Evolutionary conservation across 371 early-diverging fungal species (phyloP).

Genomic region (Rhizomucor pusillus): DNA sequence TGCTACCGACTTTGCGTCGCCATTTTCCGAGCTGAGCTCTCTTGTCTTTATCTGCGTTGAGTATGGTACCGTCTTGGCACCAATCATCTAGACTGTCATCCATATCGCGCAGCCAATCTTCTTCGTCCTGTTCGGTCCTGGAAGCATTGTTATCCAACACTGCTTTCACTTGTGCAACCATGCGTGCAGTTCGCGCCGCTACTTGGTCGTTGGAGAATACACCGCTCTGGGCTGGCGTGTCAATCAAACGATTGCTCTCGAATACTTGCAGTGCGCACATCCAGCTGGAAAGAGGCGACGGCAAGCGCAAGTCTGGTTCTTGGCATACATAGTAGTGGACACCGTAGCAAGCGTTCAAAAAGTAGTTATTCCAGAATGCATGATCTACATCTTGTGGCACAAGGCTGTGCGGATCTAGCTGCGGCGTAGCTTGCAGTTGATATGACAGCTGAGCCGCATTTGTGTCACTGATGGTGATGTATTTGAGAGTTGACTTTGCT

Average conservation of each 20-base stretch:
- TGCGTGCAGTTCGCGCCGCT: slow-evolving; percentile 29
- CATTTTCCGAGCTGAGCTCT: slow-evolving; percentile 42
- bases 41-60: slow-evolving; percentile 22
- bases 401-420: slow-evolving; percentile 26
- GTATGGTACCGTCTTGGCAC: slow-evolving; percentile 37
- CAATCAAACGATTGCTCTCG: slow-evolving; percentile 21
- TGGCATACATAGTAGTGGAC: slow-evolving; percentile 44
- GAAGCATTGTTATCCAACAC: slow-evolving; percentile 8
- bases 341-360: slow-evolving; percentile 45
- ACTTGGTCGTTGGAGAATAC: slow-evolving; percentile 38
- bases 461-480: slow-evolving; percentile 2
- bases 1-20: slow-evolving; percentile 44
- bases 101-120: slow-evolving; percentile 44
- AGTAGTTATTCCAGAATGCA: slow-evolving; percentile 43
- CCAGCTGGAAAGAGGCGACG: slow-evolving; percentile 39
- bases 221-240: slow-evolving; percentile 33
- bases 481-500: slow-evolving; percentile 14
- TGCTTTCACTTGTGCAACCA: slow-evolving; percentile 35
- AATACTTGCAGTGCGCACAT: slow-evolving; percentile 27
- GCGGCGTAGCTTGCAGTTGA: slow-evolving; percentile 3
- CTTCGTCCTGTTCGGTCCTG: slow-evolving; percentile 23
- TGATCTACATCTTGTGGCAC: slow-evolving; percentile 34
- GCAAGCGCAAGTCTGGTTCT: slow-evolving; percentile 30
- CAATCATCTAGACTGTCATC: slow-evolving; percentile 49
- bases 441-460: slow-evolving; percentile 7